Conservation (phyloP, 805 yeast species). For the Starmerella powellii region DNA sequence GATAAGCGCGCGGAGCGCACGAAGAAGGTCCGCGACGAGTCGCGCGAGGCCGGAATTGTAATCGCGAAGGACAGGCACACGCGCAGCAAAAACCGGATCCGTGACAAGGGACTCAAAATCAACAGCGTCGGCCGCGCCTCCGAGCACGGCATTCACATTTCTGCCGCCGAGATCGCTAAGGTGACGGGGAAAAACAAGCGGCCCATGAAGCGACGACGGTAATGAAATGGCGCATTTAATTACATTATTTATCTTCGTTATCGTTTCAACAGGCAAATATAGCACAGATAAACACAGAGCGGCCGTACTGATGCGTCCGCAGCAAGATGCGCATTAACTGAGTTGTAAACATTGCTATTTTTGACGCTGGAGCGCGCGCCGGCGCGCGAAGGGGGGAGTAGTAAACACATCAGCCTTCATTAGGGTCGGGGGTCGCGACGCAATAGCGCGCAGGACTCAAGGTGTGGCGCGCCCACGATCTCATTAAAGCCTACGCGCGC, state of each 20-base stretch:
- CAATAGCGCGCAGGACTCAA: no score
- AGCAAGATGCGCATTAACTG: no score
- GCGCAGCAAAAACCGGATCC: conserved; percentile 34
- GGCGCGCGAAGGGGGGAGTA: no score
- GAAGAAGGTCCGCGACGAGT: conserved; percentile 53
- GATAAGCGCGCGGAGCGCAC: conserved; percentile 40
- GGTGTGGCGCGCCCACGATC: no score
- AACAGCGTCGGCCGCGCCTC: conserved; percentile 23
- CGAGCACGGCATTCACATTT: conserved; percentile 21
- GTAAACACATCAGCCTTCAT: no score
- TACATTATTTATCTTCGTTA: neutral
- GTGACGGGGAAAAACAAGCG: conserved; percentile 8
- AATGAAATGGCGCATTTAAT: neutral
- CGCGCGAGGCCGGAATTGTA: conserved; percentile 83
- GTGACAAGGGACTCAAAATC: conserved; percentile 73
- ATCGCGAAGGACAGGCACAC: conserved; percentile 44
- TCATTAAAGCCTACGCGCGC: no score
- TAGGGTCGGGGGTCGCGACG: no score
- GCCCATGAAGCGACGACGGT: neutral
- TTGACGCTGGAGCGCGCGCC: no score
- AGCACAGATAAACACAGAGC: no score
- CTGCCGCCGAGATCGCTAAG: conserved; percentile 20
- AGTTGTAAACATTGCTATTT: no score
- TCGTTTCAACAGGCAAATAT: no score
- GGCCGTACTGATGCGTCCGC: no score